Conservation (phyloP, 2,329 filamentous ascomycete species). For the Plectosphaerella cucumerina region DNA sequence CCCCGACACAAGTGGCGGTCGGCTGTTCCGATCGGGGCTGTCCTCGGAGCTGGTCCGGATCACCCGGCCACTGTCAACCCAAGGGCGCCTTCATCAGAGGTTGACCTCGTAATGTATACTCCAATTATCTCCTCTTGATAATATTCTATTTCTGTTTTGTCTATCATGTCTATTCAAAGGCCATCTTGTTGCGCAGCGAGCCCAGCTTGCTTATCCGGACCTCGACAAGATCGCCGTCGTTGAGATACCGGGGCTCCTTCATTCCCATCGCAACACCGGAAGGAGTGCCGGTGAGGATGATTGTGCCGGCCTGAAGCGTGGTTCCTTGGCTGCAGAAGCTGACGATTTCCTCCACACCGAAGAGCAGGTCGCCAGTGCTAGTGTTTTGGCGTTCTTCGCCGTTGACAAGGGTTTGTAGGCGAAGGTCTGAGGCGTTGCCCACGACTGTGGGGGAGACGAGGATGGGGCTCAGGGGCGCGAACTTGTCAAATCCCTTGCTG, state of each 20-base stretch:
- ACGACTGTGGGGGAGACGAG: constrained; percentile 25
- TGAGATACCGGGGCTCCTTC: constrained; percentile 35
- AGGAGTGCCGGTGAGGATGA: constrained; percentile 45
- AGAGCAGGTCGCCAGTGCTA: constrained; percentile 44
- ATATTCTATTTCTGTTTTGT: background rate
- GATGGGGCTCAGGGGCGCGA: constrained; percentile 49
- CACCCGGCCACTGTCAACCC: too few species aligned
- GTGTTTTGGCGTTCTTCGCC: constrained; percentile 44
- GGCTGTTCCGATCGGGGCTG: too few species aligned
- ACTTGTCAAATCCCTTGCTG: constrained; percentile 51
- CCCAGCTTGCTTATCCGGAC: constrained; percentile 32
- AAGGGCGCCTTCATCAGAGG: too few species aligned
- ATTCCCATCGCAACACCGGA: constrained; percentile 43
- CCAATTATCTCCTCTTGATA: too few species aligned
- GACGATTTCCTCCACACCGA: constrained; percentile 41
- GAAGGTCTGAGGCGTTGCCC: constrained; percentile 21
- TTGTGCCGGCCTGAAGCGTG: constrained; percentile 46
- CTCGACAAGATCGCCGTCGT: constrained; percentile 38
- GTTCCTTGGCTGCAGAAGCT: constrained; percentile 41
- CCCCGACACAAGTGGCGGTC: too few species aligned
- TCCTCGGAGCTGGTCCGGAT: too few species aligned
- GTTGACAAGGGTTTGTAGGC: constrained; percentile 39
- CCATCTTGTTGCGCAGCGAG: constrained; percentile 32
- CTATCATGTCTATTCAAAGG: constrained; percentile 19
- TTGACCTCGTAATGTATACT: too few species aligned